A percentile compares a stretch with the other conserved stretches of the same genome.
phyloP scores from a whole-genome alignment of 495 filamentous ascomycete species.

The Astrothelium subdiscretum region DNA sequence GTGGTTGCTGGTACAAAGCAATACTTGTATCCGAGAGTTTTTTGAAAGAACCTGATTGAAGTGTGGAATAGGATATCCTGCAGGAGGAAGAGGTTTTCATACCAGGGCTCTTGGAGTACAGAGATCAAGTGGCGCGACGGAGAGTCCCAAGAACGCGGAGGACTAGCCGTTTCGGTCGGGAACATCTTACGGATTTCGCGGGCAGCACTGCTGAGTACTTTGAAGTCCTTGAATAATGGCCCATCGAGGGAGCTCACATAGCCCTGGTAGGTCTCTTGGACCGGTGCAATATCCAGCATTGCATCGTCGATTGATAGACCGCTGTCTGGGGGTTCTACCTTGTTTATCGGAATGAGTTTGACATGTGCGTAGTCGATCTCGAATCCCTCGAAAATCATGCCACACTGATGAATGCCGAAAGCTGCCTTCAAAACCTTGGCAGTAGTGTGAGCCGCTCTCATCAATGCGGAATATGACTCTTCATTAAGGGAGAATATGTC shows the following conservation, averaged over 20 bases:
- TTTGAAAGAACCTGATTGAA: background rate
- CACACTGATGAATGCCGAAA: background rate
- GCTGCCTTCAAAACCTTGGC: background rate
- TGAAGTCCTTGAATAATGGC: background rate
- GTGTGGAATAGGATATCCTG: background rate
- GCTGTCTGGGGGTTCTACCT: background rate
- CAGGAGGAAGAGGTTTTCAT: background rate
- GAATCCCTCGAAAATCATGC: constrained; percentile 18
- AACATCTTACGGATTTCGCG: background rate
- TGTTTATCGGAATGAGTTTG: constrained; percentile 14
- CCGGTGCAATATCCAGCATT: background rate
- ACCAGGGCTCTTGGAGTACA: background rate
- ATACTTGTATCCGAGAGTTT: background rate
- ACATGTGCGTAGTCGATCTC: constrained; percentile 16
- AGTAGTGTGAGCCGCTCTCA: background rate
- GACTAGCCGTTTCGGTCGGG: background rate
- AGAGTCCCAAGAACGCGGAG: background rate
- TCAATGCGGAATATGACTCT: background rate
- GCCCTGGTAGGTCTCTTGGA: background rate
- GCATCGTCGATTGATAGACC: background rate
- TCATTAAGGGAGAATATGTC: background rate
- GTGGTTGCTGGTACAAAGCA: background rate
- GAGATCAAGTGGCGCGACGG: background rate
- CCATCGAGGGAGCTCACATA: background rate
- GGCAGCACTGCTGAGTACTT: background rate